These are phyloP conservation scores for Gyrodon lividus DNA, from an alignment of 768 basidiomycete genomes.

Conservation along the genomic window DNA sequence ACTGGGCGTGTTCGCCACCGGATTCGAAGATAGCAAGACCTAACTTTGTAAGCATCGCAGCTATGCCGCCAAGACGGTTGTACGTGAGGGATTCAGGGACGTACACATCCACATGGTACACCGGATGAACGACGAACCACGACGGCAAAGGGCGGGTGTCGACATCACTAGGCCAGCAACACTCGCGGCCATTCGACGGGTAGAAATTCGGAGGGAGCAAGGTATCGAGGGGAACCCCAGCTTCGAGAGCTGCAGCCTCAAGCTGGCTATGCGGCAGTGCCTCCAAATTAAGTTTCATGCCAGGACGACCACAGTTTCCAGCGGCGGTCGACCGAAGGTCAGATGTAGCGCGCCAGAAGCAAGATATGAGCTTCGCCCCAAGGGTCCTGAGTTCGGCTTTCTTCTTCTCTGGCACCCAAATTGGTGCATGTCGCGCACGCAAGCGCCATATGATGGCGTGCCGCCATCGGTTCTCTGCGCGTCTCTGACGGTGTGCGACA, in stretches of 20 bases:
- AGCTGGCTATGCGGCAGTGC: conserved; percentile 55
- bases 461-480: conserved; percentile 54
- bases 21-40: conserved; percentile 41
- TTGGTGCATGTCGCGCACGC: conserved; percentile 42
- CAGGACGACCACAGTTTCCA: conserved; percentile 29
- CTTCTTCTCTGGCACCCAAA: conserved; percentile 51
- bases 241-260: conserved; percentile 64
- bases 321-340: too few species aligned
- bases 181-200: conserved; percentile 12
- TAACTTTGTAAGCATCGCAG: conserved; percentile 51
- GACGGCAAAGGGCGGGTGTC: conserved; percentile 1
- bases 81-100: conserved; percentile 44
- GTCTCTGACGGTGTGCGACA: conserved; percentile 39
- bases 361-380: conserved; percentile 9
- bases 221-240: conserved; percentile 56
- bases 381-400: conserved; percentile 1
- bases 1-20: conserved; percentile 5
- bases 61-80: conserved; percentile 58
- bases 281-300: conserved; percentile 63
- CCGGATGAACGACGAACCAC: conserved; percentile 21
- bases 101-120: conserved; percentile 15
- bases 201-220: conserved; percentile 45
- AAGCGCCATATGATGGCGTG: conserved; percentile 65
- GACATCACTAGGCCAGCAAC: background rate
- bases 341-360: conserved; percentile 3